These are phyloP conservation scores for Fusarium xyrophilum DNA, from an alignment of 2,329 filamentous ascomycete genomes.

Conservation along the genomic window DNA sequence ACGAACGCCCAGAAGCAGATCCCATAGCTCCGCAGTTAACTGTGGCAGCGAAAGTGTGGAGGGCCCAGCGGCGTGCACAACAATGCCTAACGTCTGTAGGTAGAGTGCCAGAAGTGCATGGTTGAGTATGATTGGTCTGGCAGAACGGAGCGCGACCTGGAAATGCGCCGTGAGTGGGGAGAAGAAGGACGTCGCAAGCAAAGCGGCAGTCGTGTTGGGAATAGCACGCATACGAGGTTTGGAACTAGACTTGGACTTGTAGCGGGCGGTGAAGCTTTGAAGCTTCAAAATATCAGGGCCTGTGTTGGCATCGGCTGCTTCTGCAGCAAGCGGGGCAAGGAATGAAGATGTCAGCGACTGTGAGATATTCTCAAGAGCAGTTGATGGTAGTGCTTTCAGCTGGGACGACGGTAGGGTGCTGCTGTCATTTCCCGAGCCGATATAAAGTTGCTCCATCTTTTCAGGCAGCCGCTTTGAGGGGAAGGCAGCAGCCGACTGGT, in stretches of 20 bases:
- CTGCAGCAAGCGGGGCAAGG: constrained; percentile 80
- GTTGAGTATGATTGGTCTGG: constrained; percentile 70
- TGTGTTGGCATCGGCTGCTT: constrained; percentile 78
- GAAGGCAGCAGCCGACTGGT: constrained; percentile 64
- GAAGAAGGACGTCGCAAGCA: constrained; percentile 82
- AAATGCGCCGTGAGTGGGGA: constrained; percentile 84
- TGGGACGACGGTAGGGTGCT: constrained; percentile 42
- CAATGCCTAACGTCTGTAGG: constrained; percentile 82
- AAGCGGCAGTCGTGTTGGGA: constrained; percentile 77
- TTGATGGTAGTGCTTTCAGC: constrained; percentile 60
- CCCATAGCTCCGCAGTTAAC: constrained; percentile 85
- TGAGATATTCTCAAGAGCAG: constrained; percentile 73
- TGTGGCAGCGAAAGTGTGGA: constrained; percentile 77
- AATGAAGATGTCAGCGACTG: constrained; percentile 73
- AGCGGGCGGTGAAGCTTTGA: constrained; percentile 78
- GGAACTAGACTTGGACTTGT: constrained; percentile 46
- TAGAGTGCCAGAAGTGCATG: constrained; percentile 79
- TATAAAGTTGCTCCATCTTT: constrained; percentile 75
- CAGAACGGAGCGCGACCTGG: constrained; percentile 64
- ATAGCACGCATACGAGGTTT: constrained; percentile 61
- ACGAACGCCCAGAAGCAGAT: constrained; percentile 76
- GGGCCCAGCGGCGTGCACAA: constrained; percentile 84
- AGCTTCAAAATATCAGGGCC: constrained; percentile 89
- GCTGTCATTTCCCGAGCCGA: constrained; percentile 44
- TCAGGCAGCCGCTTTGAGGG: constrained; percentile 81